Percentiles rank a stretch among this genome's conserved stretches.
Evolutionary conservation across 192 early-diverging fungal genomes (phyloP).

Genomic region (Funneliformis geosporum): DNA sequence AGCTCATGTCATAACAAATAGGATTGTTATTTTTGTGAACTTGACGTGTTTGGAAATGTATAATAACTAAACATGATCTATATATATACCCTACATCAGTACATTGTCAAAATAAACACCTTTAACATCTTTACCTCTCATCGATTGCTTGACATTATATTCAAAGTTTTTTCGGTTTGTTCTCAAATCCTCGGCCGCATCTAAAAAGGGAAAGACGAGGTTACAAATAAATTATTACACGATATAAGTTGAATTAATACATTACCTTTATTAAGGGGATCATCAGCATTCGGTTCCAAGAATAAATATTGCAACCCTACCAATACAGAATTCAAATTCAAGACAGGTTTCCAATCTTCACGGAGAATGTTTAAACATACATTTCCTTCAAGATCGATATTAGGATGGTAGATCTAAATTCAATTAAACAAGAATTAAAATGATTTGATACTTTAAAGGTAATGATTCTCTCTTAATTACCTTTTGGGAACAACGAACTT

Average conservation of each 20-base stretch:
- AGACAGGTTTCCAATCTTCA: constrained; percentile 99
- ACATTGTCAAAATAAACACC: constrained; percentile 73
- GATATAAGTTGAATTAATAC: neutral
- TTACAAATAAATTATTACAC: neutral
- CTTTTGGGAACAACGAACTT: constrained; percentile 87
- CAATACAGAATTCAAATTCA: constrained; percentile 87
- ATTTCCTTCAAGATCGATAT: constrained; percentile 95
- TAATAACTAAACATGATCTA: neutral
- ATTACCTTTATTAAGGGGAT: constrained; percentile 93
- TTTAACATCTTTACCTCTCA: constrained; percentile 75
- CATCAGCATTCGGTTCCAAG: constrained; percentile 92
- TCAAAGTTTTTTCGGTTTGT: constrained; percentile 71
- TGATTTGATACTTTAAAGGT: neutral
- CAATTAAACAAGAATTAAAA: neutral
- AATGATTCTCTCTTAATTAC: constrained; percentile 41
- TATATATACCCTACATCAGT: constrained; percentile 5
- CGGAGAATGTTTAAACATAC: constrained; percentile 96
- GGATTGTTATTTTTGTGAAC: neutral
- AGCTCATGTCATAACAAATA: neutral
- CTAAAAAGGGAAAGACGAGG: constrained; percentile 38
- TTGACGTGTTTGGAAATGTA: neutral
- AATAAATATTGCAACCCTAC: constrained; percentile 93
- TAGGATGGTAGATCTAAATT: constrained; percentile 91
- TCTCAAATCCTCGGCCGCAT: constrained; percentile 82
- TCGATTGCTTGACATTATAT: constrained; percentile 70